A percentile compares a stretch with the other conserved stretches of the same genome.
Evolutionary conservation across 495 filamentous ascomycete species (phyloP).

Genomic region (Clavariopsis aquatica): DNA sequence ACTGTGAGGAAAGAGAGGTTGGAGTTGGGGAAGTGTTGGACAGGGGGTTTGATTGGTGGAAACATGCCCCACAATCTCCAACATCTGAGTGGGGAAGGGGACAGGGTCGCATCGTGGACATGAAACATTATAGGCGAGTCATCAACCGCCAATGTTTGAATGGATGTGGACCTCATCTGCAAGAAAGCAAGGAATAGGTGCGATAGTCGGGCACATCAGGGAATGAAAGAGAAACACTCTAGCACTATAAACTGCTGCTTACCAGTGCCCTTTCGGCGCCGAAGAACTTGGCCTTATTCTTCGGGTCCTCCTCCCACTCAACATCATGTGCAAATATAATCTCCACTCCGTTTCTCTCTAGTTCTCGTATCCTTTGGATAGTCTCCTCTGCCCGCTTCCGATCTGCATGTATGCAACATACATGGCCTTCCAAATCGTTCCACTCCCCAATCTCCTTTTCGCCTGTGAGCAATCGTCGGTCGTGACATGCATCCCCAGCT

Average conservation of each 20-base stretch:
- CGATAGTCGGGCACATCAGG: background rate
- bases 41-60: conserved; percentile 16
- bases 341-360: conserved; percentile 47
- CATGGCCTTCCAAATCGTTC: conserved; percentile 42
- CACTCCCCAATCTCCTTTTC: conserved; percentile 51
- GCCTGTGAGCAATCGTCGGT: conserved; percentile 48
- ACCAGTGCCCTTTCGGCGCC: background rate
- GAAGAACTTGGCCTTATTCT: conserved; percentile 46
- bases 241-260: background rate
- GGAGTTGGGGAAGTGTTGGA: background rate
- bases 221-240: background rate
- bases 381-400: conserved; percentile 43
- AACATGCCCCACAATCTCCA: conserved; percentile 32
- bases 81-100: conserved; percentile 1
- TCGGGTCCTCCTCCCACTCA: conserved; percentile 46
- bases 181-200: no score
- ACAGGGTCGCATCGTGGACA: background rate
- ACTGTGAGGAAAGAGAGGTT: background rate
- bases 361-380: conserved; percentile 40
- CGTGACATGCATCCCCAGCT: conserved; percentile 53
- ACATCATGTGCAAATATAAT: conserved; percentile 52
- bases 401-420: conserved; percentile 50
- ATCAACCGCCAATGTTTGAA: background rate
- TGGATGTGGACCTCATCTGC: no score
- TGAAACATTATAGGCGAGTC: background rate